Base-by-base conservation (phyloP, 371 early-diverging fungal genomes). In the Mucor plumbeus region DNA sequence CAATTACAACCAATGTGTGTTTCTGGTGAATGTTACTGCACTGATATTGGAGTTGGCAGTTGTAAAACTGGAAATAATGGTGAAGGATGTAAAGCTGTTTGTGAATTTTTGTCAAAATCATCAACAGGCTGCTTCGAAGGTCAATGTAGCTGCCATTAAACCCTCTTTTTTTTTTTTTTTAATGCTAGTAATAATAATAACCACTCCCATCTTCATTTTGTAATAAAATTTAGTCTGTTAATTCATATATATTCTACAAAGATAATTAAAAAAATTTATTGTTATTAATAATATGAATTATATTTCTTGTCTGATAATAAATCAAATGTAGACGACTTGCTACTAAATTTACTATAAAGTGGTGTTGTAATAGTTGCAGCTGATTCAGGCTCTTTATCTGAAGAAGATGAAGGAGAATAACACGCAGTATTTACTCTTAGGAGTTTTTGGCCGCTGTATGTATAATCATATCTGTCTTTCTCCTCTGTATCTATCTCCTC, bases 1-100 rank as follows among this genome's bases (percentile, higher is more conserved):
- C 44, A 35, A n/a, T 35, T 74, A n/a, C 75, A 74, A 58, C 63
- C 71, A n/a, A 68, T 74, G 60, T 74, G 75, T 44, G 62, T 74
- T 11, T 40, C 56, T 21, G 65, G 59, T 1, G 33, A 21, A 38
- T 74, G 75, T 38, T 74, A 64, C 61, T 74, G 75, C 36, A 71
- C 75, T 36, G 68, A 64, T 59, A 64, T 68, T 11, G 75, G 75
- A 15, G 56, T 26, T 4, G 75, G 75, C 15, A 68, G 61, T 38
- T 74, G 75, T 41, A 47, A 43, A 61, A 33, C 19, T 26, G 62
- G 61, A 17, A 56, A 33, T 4, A 74, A 71, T 54, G 57, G 54
- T 13, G 59, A 63, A 35, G 75, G 71, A 11, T 74, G 75, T 35
- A 56, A 61, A 13, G 54, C 64, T 17, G 41, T 74, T 53, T 74